These are phyloP conservation scores for Aphanomyces stellatus DNA, from an alignment of 352 stramenopile species.

Conservation along the genomic window DNA sequence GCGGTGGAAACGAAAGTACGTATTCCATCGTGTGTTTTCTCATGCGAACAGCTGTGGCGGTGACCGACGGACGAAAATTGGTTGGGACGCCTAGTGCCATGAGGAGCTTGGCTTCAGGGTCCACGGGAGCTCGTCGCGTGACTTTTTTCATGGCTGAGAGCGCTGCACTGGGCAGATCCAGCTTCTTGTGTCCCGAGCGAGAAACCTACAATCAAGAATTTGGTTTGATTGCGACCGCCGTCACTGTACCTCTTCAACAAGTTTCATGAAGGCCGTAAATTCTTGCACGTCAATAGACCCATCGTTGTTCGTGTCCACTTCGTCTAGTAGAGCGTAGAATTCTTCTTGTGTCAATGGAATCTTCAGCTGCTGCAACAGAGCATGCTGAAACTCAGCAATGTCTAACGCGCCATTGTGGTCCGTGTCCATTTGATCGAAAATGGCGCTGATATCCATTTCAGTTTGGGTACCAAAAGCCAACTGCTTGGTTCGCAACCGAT, in stretches of 20 bases:
- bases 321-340: slow-evolving; percentile 57
- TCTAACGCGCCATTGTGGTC: slow-evolving; percentile 61
- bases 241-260: slow-evolving; percentile 39
- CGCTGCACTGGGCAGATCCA: slow-evolving; percentile 18
- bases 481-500: slow-evolving; percentile 43
- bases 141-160: slow-evolving; percentile 75
- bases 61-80: slow-evolving; percentile 66
- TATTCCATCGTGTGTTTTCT: slow-evolving; percentile 56
- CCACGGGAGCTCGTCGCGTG: slow-evolving; percentile 46
- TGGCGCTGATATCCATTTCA: slow-evolving; percentile 67
- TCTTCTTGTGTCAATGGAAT: slow-evolving; percentile 67
- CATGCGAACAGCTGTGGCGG: slow-evolving; percentile 41
- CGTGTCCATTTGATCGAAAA: slow-evolving; percentile 55
- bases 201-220: neutral
- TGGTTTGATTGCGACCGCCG: neutral
- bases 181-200: slow-evolving; percentile 11
- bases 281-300: slow-evolving; percentile 56
- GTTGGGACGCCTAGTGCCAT: slow-evolving; percentile 71
- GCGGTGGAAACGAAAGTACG: slow-evolving; percentile 59
- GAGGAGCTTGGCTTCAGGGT: slow-evolving; percentile 58
- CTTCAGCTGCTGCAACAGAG: slow-evolving; percentile 64
- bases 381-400: slow-evolving; percentile 65
- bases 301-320: slow-evolving; percentile 52
- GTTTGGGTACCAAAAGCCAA: slow-evolving; percentile 46
- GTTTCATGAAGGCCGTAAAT: slow-evolving; percentile 68